Evolutionary conservation across 768 basidiomycete genomes (phyloP), one percentile per base, ranked within the genome.

Genomic region (Brasilioporus rufonigricans): DNA sequence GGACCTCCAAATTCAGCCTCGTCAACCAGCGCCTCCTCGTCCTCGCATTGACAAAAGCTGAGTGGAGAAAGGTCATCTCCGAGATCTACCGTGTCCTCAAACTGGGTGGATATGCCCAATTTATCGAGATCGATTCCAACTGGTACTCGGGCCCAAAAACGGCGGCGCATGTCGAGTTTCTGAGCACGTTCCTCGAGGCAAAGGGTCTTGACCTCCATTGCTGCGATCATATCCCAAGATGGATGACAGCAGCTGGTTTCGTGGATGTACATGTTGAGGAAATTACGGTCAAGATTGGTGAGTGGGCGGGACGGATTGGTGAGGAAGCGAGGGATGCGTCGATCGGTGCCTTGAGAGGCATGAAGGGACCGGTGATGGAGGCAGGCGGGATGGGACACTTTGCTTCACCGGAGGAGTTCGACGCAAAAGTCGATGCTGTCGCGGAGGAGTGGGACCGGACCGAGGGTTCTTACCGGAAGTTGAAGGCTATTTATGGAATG

Each of bases 21-120:
- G 60, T 74, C 46, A 63, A 71, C 46, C 73, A 74, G 18, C 61
- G 69, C 5, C 63, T 73, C 5, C 65, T 73, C 16, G 56, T 69
- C 14, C 59, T 60, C n/a, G 72, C 67, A 8, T 55, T 71, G 1
- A 60, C 61, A 9, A 38, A 41, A 13, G 29, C 52, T 0, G 59
- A 72, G 36, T 72, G 73, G 71, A 18, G 46, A 32, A 24, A 27
- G 0, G 65, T 41, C 10, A 27, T 71, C 9, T 36, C 38, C 2
- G 71, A 71, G 46, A 63, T 72, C 11, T 61, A 57, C 53, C 65
- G 73, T 12, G 67, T 69, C 5, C 60, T 73, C 31, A 49, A 58
- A 41, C 66, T 61, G 0, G 73, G 71, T 16, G 71, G 71, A 71
- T n/a, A n/a, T n/a, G n/a, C n/a, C n/a, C n/a, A n/a, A n/a, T n/a